Base-by-base conservation (phyloP, 805 yeast species). In the Blastobotrys peoriensis region DNA sequence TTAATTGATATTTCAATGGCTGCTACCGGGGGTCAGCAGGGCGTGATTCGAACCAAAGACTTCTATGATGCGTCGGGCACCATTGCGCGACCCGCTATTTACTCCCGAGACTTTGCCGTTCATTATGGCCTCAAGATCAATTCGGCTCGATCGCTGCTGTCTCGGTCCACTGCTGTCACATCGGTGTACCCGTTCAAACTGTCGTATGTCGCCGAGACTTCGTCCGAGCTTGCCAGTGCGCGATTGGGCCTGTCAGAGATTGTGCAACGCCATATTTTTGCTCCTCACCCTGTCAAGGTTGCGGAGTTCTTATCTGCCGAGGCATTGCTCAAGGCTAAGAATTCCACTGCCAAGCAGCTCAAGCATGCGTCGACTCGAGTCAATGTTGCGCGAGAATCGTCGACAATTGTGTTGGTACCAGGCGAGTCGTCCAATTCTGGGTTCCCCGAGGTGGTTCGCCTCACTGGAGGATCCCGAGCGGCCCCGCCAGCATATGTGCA, bases 181-280 rank as follows among this genome's bases (percentile, higher is more conserved):
- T 85, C 96, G 21, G 98, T 93, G 27, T 91, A 78, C 65, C 98
- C 98, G 46, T 86, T 91, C 73, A 91, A 87, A 66, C 73, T 89
- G 54, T 73, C 87, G 33, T 83, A 86, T 65, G 67, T 86, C 38
- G 74, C 86, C 13, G 44, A 62, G 19, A 68, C 79, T 51, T 69
- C 71, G 50, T 65, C 72, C 44, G 87, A 83, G 52, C 65, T 83
- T 54, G 76, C 71, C 57, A 68, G 76, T 16, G 73, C 78, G 49
- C 78, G 82, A 66, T 73, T 88, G 48, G 97, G 96, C 27, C 70
- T 87, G 60, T 68, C 76, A 41, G 98, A 89, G 69, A 74, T 87
- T 53, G 64, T 78, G 16, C 89, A 89, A 65, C 81, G 88, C 60
- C 87, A 82, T 62, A 70, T 89, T 57, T 78, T 86, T 50, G 81